These are phyloP conservation scores for Talaromyces pinophilus DNA, from an alignment of 2,329 filamentous ascomycete genomes.

Conservation along the genomic window DNA sequence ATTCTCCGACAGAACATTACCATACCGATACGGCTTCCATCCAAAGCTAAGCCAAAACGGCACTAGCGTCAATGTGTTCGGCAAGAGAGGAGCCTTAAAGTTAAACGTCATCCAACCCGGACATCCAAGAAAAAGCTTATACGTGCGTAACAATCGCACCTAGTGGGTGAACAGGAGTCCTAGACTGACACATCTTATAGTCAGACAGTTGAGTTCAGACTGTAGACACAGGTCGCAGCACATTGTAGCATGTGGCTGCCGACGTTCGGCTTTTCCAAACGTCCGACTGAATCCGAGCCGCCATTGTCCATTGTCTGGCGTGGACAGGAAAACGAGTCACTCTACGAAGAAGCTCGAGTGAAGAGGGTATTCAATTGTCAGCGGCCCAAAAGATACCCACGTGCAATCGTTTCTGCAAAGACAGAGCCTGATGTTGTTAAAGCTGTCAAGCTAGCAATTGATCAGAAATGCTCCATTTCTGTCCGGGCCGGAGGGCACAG, in stretches of 20 bases:
- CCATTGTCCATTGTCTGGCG: constrained; percentile 28
- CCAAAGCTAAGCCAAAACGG: not conserved
- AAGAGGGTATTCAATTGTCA: constrained; percentile 51
- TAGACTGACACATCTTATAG: not conserved
- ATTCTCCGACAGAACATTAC: not conserved
- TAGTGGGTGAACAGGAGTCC: not conserved
- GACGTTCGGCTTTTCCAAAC: not conserved
- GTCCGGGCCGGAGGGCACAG: constrained; percentile 53
- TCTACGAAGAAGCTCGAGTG: constrained; percentile 43
- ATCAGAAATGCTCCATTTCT: constrained; percentile 43
- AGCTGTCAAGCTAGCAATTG: constrained; percentile 43
- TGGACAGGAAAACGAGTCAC: constrained; percentile 23
- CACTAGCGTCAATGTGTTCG: not conserved
- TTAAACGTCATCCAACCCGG: not conserved
- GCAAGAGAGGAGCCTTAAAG: no score
- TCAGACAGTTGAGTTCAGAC: not conserved
- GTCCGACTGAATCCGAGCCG: not conserved
- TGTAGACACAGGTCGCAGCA: not conserved
- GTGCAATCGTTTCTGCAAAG: constrained; percentile 46
- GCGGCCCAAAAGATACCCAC: constrained; percentile 44
- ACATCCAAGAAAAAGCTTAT: not conserved
- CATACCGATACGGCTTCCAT: not conserved
- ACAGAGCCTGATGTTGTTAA: constrained; percentile 38
- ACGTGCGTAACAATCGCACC: not conserved
- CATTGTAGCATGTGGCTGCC: not conserved